Base-by-base conservation (phyloP, 805 yeast genomes). In the Cyberlindnera euphorbiiphila region DNA sequence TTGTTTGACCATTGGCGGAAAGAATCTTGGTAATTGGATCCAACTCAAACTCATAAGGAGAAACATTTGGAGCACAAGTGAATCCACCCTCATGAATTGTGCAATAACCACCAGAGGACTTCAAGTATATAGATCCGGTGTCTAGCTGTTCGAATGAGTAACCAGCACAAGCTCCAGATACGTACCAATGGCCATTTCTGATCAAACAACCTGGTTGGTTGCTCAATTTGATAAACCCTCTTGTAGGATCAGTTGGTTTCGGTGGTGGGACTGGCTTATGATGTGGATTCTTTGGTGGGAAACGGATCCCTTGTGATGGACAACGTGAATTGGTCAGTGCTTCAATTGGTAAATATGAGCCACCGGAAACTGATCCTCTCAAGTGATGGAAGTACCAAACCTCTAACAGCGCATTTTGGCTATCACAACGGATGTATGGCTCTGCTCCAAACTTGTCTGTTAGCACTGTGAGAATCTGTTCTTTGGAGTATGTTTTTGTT, bases 181-280 rank as follows among this genome's bases (percentile, higher is more conserved):
- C 57, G 62, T 81, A 85, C 93, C 95, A 89, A 49, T 77, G 73
- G 3, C 98, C 98, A 53, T 78, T 84, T 42, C 84, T 76, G 51
- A 88, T 89, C 37, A 89, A 64, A 60, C 95, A 86, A 9, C 95
- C 95, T 5, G 60, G 46, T 40, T 79, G 73, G 30, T 63, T 72
- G 15, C 68, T 55, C 15, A 76, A 61, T 39, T 65, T 69, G 32
- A 84, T 53, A 49, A 56, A 66, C 1, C 85, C 87, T 32, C 56
- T 45, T 2, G 39, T 26, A 23, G 57, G 52, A 13, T 68, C 72
- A 13, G 60, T 59, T 17, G 53, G 48, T 16, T 18, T 39, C 12
- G 56, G 48, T 7, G 27, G 30, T 12, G 41, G 37, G n/a, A 24
- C 38, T 16, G 63, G 43, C 8, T 37, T 35, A 21, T 18, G 16